Base-by-base conservation (phyloP, 495 filamentous ascomycete genomes). In the Penicillium longicatenatum region DNA sequence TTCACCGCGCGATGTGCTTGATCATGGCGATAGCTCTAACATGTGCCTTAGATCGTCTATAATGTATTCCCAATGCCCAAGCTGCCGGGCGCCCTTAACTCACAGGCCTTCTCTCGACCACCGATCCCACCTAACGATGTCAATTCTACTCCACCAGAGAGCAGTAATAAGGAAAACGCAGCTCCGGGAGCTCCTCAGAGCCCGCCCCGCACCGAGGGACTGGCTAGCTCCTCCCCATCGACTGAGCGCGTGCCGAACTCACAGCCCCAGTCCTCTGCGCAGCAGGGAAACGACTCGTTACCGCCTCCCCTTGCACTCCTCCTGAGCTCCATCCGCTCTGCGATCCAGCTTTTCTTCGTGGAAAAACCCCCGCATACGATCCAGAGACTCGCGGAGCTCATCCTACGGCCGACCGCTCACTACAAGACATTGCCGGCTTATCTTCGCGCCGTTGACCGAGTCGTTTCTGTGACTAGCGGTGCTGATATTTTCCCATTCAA, bases 381-480 rank as follows among this genome's bases (percentile, higher is more conserved):
- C 50, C 94, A 98, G 73, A 89, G 94, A 43, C 82, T 98, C 31
- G 84, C 94, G 19, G 94, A 98, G 79, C 89, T 98, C n/a, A 79
- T 97, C 39, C 79, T 94, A 12, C 69, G 70, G 17, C 94, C 94
- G 7, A 87, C 75, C 39, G 76, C 81, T 42, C 91, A 96, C 71
- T 97, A 98, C 74, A 80, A 80, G 30, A 87, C 85, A 30, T 80
- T 97, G 5, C 83, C 89, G 6, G 84, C 91, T 21, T 98, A 92
- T 69, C 86, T 98, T 55, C 88, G 91, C 57, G 95, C 94, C 7
- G 81, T 98, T 12, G 91, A 97, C 66, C 89, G 95, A 50, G 90
- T 96, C 16, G 85, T 97, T 35, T 91, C 89, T 39, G 95, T 98
- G 57, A 93, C 92, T n/a, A 93, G 88, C 51, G 82, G 84, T 24